Conservation (phyloP, 2,329 filamentous ascomycete genomes). For the Cladosporium austrohemisphaericum region DNA sequence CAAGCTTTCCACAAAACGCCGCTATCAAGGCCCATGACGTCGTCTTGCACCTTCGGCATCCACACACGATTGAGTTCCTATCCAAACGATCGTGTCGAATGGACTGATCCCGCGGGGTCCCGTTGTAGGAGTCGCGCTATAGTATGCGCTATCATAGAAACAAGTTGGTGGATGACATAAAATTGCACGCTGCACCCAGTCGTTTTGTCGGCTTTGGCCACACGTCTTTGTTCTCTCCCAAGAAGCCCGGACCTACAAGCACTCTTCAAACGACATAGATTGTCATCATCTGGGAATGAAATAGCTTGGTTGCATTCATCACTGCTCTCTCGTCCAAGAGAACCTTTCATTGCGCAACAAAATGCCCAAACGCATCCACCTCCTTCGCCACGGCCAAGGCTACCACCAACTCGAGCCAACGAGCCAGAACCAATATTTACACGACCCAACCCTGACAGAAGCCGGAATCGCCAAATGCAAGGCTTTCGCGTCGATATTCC, state of each 20-base stretch:
- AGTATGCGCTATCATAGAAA: no score
- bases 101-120: no score
- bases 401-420: constrained; percentile 17
- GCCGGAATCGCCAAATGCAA: constrained; percentile 19
- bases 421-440: constrained; percentile 13
- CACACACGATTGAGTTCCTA: background rate
- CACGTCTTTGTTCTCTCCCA: no score
- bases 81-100: background rate
- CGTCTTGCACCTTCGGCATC: background rate
- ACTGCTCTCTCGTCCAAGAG: background rate
- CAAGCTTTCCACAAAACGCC: constrained; percentile 1
- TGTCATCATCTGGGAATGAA: background rate
- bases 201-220: no score
- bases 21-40: constrained; percentile 2
- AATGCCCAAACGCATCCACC: constrained; percentile 17
- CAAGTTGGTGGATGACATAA: no score
- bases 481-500: constrained; percentile 17
- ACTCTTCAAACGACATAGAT: no score
- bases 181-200: no score
- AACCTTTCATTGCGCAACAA: no score
- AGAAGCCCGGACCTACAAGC: no score
- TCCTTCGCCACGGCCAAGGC: constrained; percentile 25
- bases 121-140: no score
- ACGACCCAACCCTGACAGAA: constrained; percentile 23
- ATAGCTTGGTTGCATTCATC: background rate